Evolutionary conservation across 2,329 filamentous ascomycete species (phyloP).

Genomic region (Rhinocladiella mackenziei): DNA sequence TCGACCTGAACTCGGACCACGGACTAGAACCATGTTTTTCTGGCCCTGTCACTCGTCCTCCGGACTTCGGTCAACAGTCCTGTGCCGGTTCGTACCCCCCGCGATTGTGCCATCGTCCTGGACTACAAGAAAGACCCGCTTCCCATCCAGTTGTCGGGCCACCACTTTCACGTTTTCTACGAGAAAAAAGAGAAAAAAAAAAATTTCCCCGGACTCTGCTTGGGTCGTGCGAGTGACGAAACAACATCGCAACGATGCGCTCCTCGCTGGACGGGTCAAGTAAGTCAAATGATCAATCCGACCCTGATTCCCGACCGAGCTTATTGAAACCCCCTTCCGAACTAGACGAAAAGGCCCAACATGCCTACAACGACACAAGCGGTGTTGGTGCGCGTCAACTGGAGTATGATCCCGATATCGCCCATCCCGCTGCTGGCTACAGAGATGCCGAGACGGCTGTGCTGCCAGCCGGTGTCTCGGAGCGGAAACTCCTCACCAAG

Average conservation of each 20-base stretch:
- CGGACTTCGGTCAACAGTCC: not conserved
- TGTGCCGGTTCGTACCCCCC: not conserved
- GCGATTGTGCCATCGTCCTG: not conserved
- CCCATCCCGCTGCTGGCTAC: constrained; percentile 27
- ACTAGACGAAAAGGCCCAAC: constrained; percentile 21
- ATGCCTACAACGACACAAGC: constrained; percentile 18
- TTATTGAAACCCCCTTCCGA: too few species aligned
- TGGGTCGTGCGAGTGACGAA: not conserved
- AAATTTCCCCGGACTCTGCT: not conserved
- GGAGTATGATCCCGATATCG: constrained; percentile 29
- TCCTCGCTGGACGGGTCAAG: constrained; percentile 24
- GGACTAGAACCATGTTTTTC: too few species aligned
- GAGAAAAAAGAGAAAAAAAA: not conserved
- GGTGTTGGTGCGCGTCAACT: constrained; percentile 17
- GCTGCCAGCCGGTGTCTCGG: constrained; percentile 33
- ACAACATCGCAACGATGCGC: constrained; percentile 15
- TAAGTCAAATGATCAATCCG: constrained; percentile 10
- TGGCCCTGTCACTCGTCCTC: too few species aligned
- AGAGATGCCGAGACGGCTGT: constrained; percentile 15
- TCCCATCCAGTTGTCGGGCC: constrained; percentile 4
- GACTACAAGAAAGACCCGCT: constrained; percentile 18
- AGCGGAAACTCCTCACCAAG: constrained; percentile 62
- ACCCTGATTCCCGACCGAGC: too few species aligned
- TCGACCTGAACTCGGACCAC: too few species aligned
- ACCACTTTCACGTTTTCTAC: constrained; percentile 1